A percentile compares a stretch with the other conserved stretches of the same genome.
These are phyloP conservation scores for Endocladia muricata DNA, from an alignment of 31 red algal genomes.

Conservation along the genomic window DNA sequence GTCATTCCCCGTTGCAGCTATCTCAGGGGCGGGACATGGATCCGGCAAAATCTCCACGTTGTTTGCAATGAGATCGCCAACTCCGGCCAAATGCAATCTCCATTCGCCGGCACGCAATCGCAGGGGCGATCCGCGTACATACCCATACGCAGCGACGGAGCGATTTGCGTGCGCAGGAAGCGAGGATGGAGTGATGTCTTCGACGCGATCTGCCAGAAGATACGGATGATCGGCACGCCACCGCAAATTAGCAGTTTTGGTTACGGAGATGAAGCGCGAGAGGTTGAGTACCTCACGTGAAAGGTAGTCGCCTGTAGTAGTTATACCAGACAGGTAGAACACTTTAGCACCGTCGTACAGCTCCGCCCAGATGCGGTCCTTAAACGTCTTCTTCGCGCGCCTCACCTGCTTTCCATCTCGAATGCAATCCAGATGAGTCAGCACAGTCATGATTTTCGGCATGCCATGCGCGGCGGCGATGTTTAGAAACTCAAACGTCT, in stretches of 20 bases:
- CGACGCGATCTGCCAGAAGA: slow-evolving; percentile 93
- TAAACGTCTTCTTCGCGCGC: slow-evolving; percentile 87
- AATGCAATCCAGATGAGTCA: slow-evolving; percentile 96
- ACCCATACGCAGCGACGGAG: slow-evolving; percentile 89
- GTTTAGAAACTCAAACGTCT: slow-evolving; percentile 99
- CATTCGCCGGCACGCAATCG: slow-evolving; percentile 44
- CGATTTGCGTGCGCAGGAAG: slow-evolving; percentile 49
- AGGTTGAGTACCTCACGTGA: slow-evolving; percentile 97
- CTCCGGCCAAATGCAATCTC: slow-evolving; percentile 87
- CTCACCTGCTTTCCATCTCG: slow-evolving; percentile 84
- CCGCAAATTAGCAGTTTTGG: slow-evolving; percentile 71
- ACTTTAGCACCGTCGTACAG: slow-evolving; percentile 97
- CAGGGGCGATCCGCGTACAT: slow-evolving; percentile 85
- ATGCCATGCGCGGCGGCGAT: slow-evolving; percentile 91
- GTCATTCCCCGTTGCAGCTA: not conserved
- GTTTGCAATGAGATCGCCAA: slow-evolving; percentile 76
- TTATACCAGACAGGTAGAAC: slow-evolving; percentile 96
- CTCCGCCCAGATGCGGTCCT: slow-evolving; percentile 94
- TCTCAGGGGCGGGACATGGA: slow-evolving; percentile 81
- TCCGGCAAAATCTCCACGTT: slow-evolving; percentile 81
- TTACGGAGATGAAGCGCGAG: slow-evolving; percentile 94
- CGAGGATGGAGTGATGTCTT: slow-evolving; percentile 83
- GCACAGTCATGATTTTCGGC: slow-evolving; percentile 89
- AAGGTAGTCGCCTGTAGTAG: slow-evolving; percentile 86
- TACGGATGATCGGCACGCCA: slow-evolving; percentile 92